phyloP scores from a whole-genome alignment of 1,284 basidiomycete genomes.

The Crucibulum parvulum region DNA sequence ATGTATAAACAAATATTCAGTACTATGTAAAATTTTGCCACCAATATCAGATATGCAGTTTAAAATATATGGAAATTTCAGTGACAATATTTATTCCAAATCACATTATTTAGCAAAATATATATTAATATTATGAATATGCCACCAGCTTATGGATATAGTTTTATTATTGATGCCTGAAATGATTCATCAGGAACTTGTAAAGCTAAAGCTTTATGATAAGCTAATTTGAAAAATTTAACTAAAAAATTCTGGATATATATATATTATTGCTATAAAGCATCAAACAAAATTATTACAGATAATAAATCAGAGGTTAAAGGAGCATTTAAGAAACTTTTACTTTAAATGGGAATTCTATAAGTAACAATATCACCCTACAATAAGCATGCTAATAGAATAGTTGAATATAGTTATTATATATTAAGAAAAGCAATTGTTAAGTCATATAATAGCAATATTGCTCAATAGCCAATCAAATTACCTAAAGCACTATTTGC shows the following conservation, averaged over 20 bases:
- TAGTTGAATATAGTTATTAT: too few relatives aligned
- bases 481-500: too few relatives aligned
- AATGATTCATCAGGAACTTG: conserved; percentile 24
- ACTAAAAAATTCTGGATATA: conserved; percentile 32
- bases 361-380: too few relatives aligned
- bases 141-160: conserved; percentile 23
- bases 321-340: conserved; percentile 30
- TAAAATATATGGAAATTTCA: conserved; percentile 29
- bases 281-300: conserved; percentile 31
- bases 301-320: conserved; percentile 37
- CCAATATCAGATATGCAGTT: conserved; percentile 33
- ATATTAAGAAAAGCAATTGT: neutral
- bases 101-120: conserved; percentile 32
- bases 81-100: conserved; percentile 32
- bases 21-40: conserved; percentile 35
- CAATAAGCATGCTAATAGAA: too few relatives aligned
- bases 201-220: conserved; percentile 26
- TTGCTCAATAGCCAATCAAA: too few relatives aligned
- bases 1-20: too few relatives aligned
- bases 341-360: conserved; percentile 33
- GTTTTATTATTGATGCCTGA: conserved; percentile 30
- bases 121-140: conserved; percentile 34
- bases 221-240: conserved; percentile 21
- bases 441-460: neutral
- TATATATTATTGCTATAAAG: conserved; percentile 39